Conservation (phyloP, 331 rosid species). For the Cydonia oblonga region DNA sequence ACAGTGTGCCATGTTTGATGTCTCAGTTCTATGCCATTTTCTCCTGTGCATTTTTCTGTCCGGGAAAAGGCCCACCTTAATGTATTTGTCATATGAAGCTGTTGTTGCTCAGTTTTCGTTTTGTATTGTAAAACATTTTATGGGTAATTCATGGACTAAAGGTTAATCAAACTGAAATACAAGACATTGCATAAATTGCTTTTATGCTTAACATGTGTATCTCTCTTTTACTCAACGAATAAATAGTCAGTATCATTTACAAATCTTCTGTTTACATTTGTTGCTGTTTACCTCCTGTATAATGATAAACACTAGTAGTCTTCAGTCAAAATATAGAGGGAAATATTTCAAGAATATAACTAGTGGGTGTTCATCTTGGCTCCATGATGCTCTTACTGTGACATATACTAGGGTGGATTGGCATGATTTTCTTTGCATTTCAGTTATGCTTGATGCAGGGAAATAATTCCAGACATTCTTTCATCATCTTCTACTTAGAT, state of each 20-base stretch:
- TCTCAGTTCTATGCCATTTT: conserved; percentile 3
- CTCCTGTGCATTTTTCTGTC: not conserved
- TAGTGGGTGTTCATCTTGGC: not conserved
- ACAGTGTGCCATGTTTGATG: not conserved
- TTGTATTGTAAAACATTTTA: not conserved
- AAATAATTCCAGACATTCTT: not conserved
- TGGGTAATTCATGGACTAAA: not conserved
- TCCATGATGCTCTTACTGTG: not conserved
- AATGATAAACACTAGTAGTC: not conserved
- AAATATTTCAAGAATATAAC: not conserved
- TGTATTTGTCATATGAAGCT: not conserved
- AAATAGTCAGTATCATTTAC: not conserved
- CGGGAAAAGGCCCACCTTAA: conserved; percentile 3
- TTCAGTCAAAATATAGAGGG: not conserved
- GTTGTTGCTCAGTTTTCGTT: not conserved
- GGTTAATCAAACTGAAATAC: not conserved
- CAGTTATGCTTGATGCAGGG: too few species aligned
- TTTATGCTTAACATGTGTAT: not conserved
- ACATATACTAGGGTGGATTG: too few species aligned
- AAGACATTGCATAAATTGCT: not conserved
- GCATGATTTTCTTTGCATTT: too few species aligned
- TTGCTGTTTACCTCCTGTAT: not conserved
- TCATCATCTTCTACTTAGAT: not conserved
- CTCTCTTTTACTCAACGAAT: not conserved
- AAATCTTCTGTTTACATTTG: not conserved